Conservation (phyloP, 306 rosid genomes). For the Betula pendula region DNA sequence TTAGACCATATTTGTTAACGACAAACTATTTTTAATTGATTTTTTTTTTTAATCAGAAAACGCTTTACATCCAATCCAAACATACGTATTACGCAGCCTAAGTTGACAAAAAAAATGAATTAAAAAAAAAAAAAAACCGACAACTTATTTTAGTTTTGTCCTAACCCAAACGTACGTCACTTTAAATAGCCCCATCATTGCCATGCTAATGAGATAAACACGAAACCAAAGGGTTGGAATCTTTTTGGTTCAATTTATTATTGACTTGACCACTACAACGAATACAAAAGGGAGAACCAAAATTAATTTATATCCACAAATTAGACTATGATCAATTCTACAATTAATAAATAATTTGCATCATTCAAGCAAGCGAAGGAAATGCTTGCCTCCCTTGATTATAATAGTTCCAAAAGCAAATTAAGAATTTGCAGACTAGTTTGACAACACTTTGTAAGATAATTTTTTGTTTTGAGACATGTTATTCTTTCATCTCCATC, state of each 20-base stretch:
- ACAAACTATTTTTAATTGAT: too few species aligned
- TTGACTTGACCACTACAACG: not conserved
- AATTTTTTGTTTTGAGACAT: too few species aligned
- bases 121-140: too few species aligned
- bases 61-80: too few species aligned
- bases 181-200: not conserved
- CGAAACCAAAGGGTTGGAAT: not conserved
- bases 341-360: not conserved
- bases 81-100: too few species aligned
- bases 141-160: not conserved
- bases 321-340: not conserved
- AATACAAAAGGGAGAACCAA: not conserved
- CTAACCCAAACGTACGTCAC: not conserved
- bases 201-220: not conserved
- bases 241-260: not conserved
- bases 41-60: too few species aligned
- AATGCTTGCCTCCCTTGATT: not conserved
- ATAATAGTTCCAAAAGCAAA: not conserved
- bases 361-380: not conserved
- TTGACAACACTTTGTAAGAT: too few species aligned
- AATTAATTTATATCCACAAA: not conserved
- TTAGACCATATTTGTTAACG: too few species aligned
- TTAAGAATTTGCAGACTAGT: too few species aligned
- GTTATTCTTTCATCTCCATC: too few species aligned
- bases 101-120: too few species aligned